Conservation (phyloP, 345 rosid species). For the Boechera retrofracta region DNA sequence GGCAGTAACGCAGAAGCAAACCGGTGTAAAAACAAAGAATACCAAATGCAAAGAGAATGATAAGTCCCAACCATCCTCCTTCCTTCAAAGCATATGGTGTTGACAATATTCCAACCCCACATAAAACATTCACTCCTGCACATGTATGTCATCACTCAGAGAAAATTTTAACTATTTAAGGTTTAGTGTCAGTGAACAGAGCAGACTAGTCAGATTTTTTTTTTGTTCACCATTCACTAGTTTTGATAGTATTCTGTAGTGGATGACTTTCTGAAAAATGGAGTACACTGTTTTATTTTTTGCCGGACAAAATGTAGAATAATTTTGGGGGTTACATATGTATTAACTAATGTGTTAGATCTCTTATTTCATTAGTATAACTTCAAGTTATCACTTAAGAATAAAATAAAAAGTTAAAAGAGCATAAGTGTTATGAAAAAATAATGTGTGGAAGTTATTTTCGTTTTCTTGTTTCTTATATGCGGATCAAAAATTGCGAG, state of each 20-base stretch:
- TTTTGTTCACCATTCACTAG: background rate
- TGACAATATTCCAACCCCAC: conserved; percentile 96
- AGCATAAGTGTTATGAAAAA: background rate
- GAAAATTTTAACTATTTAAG: background rate
- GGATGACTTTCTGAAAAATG: background rate
- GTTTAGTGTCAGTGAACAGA: conserved; percentile 8
- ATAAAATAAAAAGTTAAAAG: background rate
- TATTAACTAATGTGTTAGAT: background rate
- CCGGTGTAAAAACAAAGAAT: conserved; percentile 91
- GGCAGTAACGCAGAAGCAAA: conserved; percentile 74
- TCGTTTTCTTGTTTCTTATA: background rate
- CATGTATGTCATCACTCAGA: background rate
- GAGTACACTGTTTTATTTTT: background rate
- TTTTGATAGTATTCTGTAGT: background rate
- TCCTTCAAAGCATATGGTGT: conserved; percentile 90
- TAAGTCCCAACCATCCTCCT: conserved; percentile 90
- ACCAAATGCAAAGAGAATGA: conserved; percentile 65
- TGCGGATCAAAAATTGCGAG: background rate
- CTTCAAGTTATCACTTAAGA: background rate
- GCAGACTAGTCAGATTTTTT: background rate
- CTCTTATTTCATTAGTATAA: background rate
- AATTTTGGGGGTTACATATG: background rate
- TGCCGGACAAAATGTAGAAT: background rate
- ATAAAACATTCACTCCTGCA: conserved; percentile 86
- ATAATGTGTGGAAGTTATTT: background rate